Base-by-base conservation (phyloP, 1,139 yeast genomes). In the Saccharomyces hybrid region DNA sequence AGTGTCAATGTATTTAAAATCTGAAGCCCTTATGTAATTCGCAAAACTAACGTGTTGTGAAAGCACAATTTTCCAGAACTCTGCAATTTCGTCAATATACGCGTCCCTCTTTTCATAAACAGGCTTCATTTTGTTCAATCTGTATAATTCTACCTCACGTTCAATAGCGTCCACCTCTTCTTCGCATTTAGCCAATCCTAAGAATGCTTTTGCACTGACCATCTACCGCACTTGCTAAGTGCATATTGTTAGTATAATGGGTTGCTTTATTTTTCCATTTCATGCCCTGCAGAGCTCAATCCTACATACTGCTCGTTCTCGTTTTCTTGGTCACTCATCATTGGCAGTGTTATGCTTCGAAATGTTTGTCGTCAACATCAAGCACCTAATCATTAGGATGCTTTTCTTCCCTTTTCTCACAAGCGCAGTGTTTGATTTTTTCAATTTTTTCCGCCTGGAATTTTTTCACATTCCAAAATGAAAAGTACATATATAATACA, bases 31-130 rank as follows among this genome's bases (percentile, higher is more conserved):
- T 28, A 86, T 73, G 62, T 79, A 85, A 58, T 86, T 91, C 27
- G 86, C 83, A 67, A 86, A 85, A 61, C 86, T 90, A 47, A 84
- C 85, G 66, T 85, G 86, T 65, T 85, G 88, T 0, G 89, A 86
- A 23, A 86, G 70, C 0, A 85, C 88, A 55, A 85, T 79, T 67
- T 83, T 84, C 95, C 95, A 86, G 66, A 86, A 85, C 59, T 80
- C 81, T 0, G 88, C 87, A 49, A 86, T 79, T 3, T 73, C 65
- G 8, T 62, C 55, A 26, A 82, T 72, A 27, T 78, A 72, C 8
- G 63, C 65, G 49, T 84, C 74, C 62, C 95, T 72, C 53, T 75
- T 70, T 8, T 63, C 67, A 65, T 79, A 85, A 14, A 84, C 74
- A 26, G 77, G 73, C 57, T 77, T 78, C 9, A 86, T 77, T 47